Evolutionary conservation across 1,139 yeast species (phyloP), one percentile per base, ranked within the genome.

Genomic region (Magnusiomyces sp.): DNA sequence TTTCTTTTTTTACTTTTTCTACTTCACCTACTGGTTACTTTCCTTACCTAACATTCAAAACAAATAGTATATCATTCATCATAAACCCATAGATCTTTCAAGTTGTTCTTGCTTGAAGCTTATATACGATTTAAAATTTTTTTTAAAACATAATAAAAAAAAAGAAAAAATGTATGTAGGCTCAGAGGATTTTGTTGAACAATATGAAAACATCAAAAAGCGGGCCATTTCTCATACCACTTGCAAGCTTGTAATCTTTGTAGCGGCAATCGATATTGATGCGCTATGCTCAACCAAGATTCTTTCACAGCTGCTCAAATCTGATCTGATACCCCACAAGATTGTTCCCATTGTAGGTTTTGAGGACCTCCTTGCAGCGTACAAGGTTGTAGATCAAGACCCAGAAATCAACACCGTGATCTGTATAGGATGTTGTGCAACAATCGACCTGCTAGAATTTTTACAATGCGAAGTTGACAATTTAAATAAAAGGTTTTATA

Each of bases 261-360:
- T 89, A 37, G 86, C 97, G 7, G 87, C 96, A 66, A 72, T 90
- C 58, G 88, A 85, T 65, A 83, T 92, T 42, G 99, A 94, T 70
- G 89, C 97, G 42, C 71, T 94, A 29, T 92, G 97, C 69, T 87
- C 95, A 0, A 81, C 95, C 41, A 83, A 81, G 62, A 83, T 89
- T 63, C 70, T 92, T 33, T 74, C 92, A 36, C 68, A 75, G 45
- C 70, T 88, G 50, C 73, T 92, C 55, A 83, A 87, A 65, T 81
- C 84, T 55, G 95, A 88, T 60, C 72, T 90, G 61, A 81, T 92
- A 14, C 95, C 90, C 55, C 87, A 83, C 63, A 95, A 92, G 64
- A 71, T 89, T 50, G 81, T 89, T 11, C 98, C 99, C 0, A 90
- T 92, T n/a, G 90, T 88, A 17, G 99, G 99, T 1, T 92, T 88